phyloP scores from a whole-genome alignment of 108 stramenopile species.

The Chaetoceros muelleri region DNA sequence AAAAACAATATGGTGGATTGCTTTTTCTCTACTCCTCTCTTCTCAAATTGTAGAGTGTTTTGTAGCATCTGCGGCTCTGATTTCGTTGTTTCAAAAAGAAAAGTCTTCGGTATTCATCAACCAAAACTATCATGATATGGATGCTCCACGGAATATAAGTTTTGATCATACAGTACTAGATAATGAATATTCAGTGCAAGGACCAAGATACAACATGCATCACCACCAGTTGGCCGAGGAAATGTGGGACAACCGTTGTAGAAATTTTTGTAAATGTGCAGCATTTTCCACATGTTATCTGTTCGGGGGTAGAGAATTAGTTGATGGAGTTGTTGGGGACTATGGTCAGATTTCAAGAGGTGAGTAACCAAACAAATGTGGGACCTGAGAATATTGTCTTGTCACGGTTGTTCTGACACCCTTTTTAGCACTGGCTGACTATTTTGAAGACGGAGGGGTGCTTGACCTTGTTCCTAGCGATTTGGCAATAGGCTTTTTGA shows the following conservation, averaged over 20 bases:
- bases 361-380: conserved; percentile 5
- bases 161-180: no score
- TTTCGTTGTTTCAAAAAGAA: background rate
- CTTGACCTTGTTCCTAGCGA: conserved; percentile 79
- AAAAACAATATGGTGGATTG: conserved; percentile 18
- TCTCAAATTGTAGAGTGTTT: conserved; percentile 24
- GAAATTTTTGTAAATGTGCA: conserved; percentile 45
- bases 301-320: conserved; percentile 69
- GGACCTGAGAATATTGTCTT: conserved; percentile 5
- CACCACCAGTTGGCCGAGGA: conserved; percentile 38
- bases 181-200: background rate
- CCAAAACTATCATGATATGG: background rate
- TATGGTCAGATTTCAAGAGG: conserved; percentile 10
- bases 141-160: background rate
- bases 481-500: conserved; percentile 57
- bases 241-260: conserved; percentile 56
- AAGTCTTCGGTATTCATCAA: background rate
- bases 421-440: conserved; percentile 72
- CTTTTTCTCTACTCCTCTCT: conserved; percentile 10
- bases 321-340: conserved; percentile 13
- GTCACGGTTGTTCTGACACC: conserved; percentile 52
- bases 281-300: conserved; percentile 62
- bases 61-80: conserved; percentile 12
- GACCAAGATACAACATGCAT: background rate
- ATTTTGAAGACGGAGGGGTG: conserved; percentile 58